Percentiles rank a stretch among this genome's conserved stretches.
phyloP scores from a whole-genome alignment of 1,284 basidiomycete species.

The Ceratobasidium sp. region DNA sequence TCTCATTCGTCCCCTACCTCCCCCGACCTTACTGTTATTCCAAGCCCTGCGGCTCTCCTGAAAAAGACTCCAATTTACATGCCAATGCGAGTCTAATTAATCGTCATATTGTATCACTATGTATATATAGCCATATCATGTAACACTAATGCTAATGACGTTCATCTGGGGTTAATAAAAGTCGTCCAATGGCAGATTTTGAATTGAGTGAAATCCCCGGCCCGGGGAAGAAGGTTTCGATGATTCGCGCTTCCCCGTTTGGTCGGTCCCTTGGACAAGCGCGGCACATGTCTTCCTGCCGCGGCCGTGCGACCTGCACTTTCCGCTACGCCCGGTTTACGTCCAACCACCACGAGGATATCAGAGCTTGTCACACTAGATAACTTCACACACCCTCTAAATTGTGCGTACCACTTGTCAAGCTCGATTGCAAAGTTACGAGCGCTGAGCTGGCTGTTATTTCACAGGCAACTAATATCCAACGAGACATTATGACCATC shows the following conservation, averaged over 20 bases:
- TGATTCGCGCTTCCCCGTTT: slow-evolving; percentile 26
- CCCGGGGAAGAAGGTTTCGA: background rate
- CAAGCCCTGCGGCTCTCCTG: slow-evolving; percentile 31
- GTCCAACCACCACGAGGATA: background rate
- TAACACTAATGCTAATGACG: slow-evolving; percentile 9
- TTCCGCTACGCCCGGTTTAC: background rate
- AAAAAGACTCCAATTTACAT: slow-evolving; percentile 37
- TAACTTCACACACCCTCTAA: background rate
- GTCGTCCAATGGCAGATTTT: slow-evolving; percentile 21
- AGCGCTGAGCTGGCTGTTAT: no score
- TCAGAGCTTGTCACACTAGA: no score
- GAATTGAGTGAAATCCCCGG: no score
- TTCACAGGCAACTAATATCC: no score
- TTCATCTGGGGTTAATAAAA: background rate
- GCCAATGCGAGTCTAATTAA: slow-evolving; percentile 39
- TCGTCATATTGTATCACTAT: background rate
- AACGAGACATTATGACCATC: no score
- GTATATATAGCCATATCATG: slow-evolving; percentile 2
- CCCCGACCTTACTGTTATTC: slow-evolving; percentile 32
- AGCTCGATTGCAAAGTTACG: background rate
- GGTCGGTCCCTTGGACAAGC: slow-evolving; percentile 15
- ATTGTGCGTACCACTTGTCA: background rate
- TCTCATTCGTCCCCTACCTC: background rate
- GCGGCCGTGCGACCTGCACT: no score
- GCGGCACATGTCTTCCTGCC: background rate